phyloP scores from a whole-genome alignment of 768 basidiomycete species.

The Tricholoma bakamatsutake region DNA sequence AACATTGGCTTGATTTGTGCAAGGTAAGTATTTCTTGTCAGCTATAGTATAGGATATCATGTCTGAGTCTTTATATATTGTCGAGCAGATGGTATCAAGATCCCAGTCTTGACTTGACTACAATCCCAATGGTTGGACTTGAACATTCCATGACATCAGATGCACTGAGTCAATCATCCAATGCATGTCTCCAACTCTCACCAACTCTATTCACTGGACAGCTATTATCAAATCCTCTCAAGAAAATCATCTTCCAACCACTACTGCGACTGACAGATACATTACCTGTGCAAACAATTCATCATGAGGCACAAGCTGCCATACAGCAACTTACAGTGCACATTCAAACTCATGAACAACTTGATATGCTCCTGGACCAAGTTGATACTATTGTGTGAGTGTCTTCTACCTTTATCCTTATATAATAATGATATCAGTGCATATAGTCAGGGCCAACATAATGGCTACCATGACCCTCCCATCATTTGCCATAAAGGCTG shows the following conservation, averaged over 20 bases:
- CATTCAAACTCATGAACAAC: conserved; percentile 20
- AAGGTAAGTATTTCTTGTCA: conserved; percentile 9
- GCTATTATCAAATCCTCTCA: conserved; percentile 3
- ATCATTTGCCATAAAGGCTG: conserved; percentile 14
- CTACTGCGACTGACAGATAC: conserved; percentile 14
- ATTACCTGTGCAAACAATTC: conserved; percentile 13
- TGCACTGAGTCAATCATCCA: not conserved
- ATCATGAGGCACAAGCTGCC: conserved; percentile 17
- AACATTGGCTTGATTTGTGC: conserved; percentile 18
- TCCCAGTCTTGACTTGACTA: conserved; percentile 3
- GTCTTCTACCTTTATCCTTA: not conserved
- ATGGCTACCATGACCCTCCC: conserved; percentile 12
- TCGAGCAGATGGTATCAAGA: conserved; percentile 17
- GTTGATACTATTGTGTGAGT: conserved; percentile 8
- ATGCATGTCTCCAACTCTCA: not conserved
- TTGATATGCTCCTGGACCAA: conserved; percentile 11
- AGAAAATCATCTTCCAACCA: not conserved
- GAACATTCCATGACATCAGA: not conserved
- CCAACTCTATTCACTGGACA: too few species aligned
- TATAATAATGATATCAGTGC: not conserved
- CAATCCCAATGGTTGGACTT: conserved; percentile 1
- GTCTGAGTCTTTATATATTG: not conserved
- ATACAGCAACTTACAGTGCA: conserved; percentile 13
- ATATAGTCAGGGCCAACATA: not conserved
- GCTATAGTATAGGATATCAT: not conserved